Evolutionary conservation across 495 filamentous ascomycete species (phyloP), one percentile per base, ranked within the genome.

Genomic region (Penicillium cataractarum): DNA sequence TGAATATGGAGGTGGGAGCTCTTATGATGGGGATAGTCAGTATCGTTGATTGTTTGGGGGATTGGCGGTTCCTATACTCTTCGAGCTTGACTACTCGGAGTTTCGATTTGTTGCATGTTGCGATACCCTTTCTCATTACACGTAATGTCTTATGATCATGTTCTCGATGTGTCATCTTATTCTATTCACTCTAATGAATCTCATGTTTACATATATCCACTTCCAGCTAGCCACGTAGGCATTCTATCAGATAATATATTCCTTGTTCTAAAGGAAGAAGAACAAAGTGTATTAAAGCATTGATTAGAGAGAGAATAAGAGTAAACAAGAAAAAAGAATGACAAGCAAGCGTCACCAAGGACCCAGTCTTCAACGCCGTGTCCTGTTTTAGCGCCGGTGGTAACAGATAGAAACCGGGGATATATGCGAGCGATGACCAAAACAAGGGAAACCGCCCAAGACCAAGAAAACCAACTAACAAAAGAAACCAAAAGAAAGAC

Each of bases 1-100:
- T 51, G 71, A 68, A 40, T 71, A 74, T 72, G 69, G 67, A 37
- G 74, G 72, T 69, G 71, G 65, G 54, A 70, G 67, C 59, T 65
- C 58, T 48, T 71, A 66, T 64, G 59, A 65, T 65, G 59, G 59
- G 7, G 35, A 33, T 53, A 65, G 57, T 64, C 58, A 55, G 19
- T 65, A 56, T 58, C 35, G 55, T 22, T 59, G 55, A 19, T 29
- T 27, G 22, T 3, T n/a, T 17, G 21, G n/a, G 17, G n/a, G 6
- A 0, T 17, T n/a, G 7, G 35, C 10, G 21, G 26, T 13, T 22
- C 2, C 1, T 22, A 24, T 48, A 48, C 10, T 1, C 3, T 13
- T 26, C 9, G 44, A 26, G 24, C 50, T 33, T 31, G 27, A 27
- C 7, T 27, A 33, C 19, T 2, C 6, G 35, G 54, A 53, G 19